Conservation (phyloP, 2,329 filamentous ascomycete species). For the Arthrobotrys sphaeroides region DNA sequence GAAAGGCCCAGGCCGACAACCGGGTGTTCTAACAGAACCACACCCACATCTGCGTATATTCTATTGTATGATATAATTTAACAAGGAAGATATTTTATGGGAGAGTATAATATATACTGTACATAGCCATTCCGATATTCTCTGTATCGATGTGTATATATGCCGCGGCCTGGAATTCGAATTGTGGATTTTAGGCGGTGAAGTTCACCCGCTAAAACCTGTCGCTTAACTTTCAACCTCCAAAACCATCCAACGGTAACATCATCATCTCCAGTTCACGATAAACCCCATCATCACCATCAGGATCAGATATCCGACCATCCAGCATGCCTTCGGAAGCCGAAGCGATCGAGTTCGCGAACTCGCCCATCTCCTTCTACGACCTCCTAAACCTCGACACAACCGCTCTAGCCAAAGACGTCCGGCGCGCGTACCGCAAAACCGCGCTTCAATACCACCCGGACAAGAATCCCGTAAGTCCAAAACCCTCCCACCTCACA, state of each 20-base stretch:
- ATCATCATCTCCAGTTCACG: slow-evolving; percentile 10
- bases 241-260: background rate
- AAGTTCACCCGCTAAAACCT: background rate
- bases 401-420: slow-evolving; percentile 62
- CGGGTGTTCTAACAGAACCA: slow-evolving; percentile 24
- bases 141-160: background rate
- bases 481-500: background rate
- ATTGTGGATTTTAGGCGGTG: background rate
- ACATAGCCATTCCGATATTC: slow-evolving; percentile 7
- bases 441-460: slow-evolving; percentile 67
- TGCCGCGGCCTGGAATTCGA: too few species aligned
- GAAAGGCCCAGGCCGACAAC: slow-evolving; percentile 38
- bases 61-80: slow-evolving; percentile 22
- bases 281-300: background rate
- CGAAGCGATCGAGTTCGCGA: slow-evolving; percentile 56
- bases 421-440: slow-evolving; percentile 66
- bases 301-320: too few species aligned
- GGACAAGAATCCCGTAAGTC: slow-evolving; percentile 64
- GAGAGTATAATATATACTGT: slow-evolving; percentile 3
- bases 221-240: slow-evolving; percentile 17
- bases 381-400: slow-evolving; percentile 63
- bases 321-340: slow-evolving; percentile 55
- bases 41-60: background rate
- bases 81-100: background rate
- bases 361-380: slow-evolving; percentile 64